phyloP scores from a whole-genome alignment of 2,329 filamentous ascomycete species.

The Hymenotorrendiella dingleyae region DNA sequence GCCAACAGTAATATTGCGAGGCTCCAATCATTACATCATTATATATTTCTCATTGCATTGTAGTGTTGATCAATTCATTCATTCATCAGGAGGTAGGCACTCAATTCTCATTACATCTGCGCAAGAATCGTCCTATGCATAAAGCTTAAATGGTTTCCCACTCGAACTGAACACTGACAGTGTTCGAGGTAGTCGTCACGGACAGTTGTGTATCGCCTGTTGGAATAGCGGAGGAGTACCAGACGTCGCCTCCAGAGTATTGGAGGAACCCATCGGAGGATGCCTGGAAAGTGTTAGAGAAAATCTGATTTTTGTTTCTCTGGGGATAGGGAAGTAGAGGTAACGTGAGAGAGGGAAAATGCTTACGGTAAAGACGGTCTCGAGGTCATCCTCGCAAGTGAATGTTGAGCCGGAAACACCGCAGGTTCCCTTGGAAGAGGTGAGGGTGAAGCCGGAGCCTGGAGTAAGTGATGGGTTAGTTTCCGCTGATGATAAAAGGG shows the following conservation, averaged over 20 bases:
- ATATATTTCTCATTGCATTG: too few species aligned
- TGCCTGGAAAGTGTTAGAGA: too few species aligned
- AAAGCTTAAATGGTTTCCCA: conserved; percentile 3
- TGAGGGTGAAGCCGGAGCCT: conserved; percentile 39
- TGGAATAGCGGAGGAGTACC: conserved; percentile 31
- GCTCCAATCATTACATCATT: too few species aligned
- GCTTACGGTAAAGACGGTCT: conserved; percentile 30
- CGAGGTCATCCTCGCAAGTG: conserved; percentile 43
- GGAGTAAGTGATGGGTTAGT: not conserved
- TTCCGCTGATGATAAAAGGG: not conserved
- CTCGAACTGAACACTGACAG: conserved; percentile 25
- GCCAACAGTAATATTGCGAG: too few species aligned
- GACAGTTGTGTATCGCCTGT: conserved; percentile 27
- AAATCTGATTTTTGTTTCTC: not conserved
- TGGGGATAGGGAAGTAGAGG: not conserved
- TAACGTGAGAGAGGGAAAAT: too few species aligned
- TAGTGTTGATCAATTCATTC: too few species aligned
- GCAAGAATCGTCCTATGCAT: too few species aligned
- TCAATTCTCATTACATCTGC: too few species aligned
- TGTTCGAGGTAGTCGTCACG: conserved; percentile 25
- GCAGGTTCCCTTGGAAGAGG: conserved; percentile 53
- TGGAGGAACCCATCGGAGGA: conserved; percentile 23
- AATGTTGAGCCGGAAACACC: conserved; percentile 46
- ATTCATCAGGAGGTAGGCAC: too few species aligned
- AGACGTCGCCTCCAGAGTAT: conserved; percentile 24